Evolutionary conservation across 495 filamentous ascomycete genomes (phyloP).

Genomic region (Aspergillus cavernicola): DNA sequence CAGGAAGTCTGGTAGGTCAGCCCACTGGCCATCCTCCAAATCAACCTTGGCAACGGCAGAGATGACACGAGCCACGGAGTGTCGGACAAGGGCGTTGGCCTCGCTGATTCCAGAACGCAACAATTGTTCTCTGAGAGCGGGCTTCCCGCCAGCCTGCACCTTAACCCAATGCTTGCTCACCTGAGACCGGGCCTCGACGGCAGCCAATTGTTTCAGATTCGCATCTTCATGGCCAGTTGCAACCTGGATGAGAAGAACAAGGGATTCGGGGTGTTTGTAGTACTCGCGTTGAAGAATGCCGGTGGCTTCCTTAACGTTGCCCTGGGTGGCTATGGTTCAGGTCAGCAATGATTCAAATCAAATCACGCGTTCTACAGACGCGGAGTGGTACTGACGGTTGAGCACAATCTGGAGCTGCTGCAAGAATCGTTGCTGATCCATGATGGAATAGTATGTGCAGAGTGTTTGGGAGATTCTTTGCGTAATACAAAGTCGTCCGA

Average conservation of each 20-base stretch:
- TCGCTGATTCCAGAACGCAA: conserved; percentile 79
- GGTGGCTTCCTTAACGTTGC: conserved; percentile 81
- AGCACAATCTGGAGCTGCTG: conserved; percentile 72
- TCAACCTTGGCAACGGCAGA: conserved; percentile 83
- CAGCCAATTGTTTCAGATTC: conserved; percentile 79
- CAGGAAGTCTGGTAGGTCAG: conserved; percentile 71
- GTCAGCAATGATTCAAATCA: not conserved
- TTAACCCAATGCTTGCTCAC: conserved; percentile 82
- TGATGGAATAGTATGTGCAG: conserved; percentile 30
- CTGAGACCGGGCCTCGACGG: conserved; percentile 78
- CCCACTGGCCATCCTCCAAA: conserved; percentile 82
- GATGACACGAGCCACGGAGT: conserved; percentile 84
- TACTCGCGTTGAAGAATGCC: conserved; percentile 83
- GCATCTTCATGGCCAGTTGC: conserved; percentile 67
- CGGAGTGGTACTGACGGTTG: conserved; percentile 61
- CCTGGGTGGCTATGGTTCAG: conserved; percentile 34
- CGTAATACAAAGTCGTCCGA: conserved; percentile 7
- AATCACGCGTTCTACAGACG: no score
- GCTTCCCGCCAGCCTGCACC: conserved; percentile 62
- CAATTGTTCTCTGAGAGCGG: conserved; percentile 72
- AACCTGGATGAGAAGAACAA: conserved; percentile 80
- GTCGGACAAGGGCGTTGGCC: conserved; percentile 66
- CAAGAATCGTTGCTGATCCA: conserved; percentile 73
- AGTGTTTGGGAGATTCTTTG: conserved; percentile 11
- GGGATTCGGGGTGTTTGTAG: conserved; percentile 78